Conservation (phyloP, 2,329 filamentous ascomycete genomes). For the Curvularia hawaiiensis region DNA sequence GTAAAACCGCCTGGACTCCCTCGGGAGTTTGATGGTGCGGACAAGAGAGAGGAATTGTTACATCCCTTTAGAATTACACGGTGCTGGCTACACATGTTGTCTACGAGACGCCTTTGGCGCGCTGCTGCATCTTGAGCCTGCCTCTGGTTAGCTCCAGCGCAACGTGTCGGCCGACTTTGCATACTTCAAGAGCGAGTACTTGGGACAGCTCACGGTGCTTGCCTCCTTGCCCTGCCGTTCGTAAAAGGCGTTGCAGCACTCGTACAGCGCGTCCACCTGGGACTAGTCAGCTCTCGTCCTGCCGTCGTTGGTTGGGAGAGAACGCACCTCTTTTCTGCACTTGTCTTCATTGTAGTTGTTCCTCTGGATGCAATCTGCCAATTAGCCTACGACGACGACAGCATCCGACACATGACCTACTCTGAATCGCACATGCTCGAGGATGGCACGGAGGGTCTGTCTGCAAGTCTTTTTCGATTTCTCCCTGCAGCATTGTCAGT, state of each 20-base stretch:
- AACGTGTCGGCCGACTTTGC: background rate
- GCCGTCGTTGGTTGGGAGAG: background rate
- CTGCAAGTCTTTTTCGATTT: conserved; percentile 72
- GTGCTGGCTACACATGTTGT: background rate
- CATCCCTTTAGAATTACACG: conserved; percentile 17
- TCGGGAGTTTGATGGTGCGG: conserved; percentile 51
- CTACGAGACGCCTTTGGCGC: conserved; percentile 51
- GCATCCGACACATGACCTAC: conserved; percentile 52
- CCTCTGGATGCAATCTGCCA: conserved; percentile 77
- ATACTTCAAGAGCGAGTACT: conserved; percentile 71
- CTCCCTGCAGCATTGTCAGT: conserved; percentile 41
- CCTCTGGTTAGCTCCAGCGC: conserved; percentile 15
- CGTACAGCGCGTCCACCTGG: conserved; percentile 84
- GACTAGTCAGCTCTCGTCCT: conserved; percentile 27
- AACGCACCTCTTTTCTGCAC: conserved; percentile 65
- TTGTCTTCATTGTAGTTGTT: conserved; percentile 86
- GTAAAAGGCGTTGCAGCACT: conserved; percentile 93
- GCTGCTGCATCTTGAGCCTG: conserved; percentile 81
- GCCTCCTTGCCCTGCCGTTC: conserved; percentile 76
- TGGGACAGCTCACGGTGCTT: conserved; percentile 82
- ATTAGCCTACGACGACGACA: conserved; percentile 8
- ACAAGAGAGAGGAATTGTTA: conserved; percentile 52
- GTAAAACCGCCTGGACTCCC: conserved; percentile 57
- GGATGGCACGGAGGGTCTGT: conserved; percentile 83
- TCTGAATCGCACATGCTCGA: conserved; percentile 88